phyloP scores from a whole-genome alignment of 1,139 yeast species.

The Debaryomyces udenii region DNA sequence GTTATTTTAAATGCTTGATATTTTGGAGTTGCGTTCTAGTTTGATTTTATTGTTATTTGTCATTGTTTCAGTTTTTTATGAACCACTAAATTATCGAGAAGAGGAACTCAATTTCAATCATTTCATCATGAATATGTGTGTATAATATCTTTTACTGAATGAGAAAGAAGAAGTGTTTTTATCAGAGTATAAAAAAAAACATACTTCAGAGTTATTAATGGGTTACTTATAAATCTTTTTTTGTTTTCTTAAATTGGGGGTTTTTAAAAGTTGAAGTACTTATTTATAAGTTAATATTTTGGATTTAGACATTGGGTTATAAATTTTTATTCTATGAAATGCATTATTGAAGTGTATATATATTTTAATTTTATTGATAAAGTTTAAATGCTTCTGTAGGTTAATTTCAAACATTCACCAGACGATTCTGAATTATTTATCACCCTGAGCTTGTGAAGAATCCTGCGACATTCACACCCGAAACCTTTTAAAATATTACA shows the following conservation, averaged over 20 bases:
- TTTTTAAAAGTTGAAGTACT: slow-evolving; percentile 23
- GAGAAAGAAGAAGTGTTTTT: slow-evolving; percentile 6
- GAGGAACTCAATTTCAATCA: slow-evolving; percentile 9
- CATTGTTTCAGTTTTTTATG: slow-evolving; percentile 4
- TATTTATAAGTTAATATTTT: slow-evolving; percentile 21
- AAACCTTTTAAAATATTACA: too few relatives aligned
- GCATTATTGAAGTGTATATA: slow-evolving; percentile 29
- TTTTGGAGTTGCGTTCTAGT: slow-evolving; percentile 12
- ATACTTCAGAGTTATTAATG: slow-evolving; percentile 33
- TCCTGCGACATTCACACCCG: too few relatives aligned
- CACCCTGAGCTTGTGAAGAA: too few relatives aligned
- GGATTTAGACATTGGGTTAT: slow-evolving; percentile 48
- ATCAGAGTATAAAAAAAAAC: slow-evolving; percentile 16
- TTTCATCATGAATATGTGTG: slow-evolving; percentile 9
- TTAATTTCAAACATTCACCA: neutral
- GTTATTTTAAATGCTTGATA: slow-evolving; percentile 16
- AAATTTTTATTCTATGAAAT: slow-evolving; percentile 23
- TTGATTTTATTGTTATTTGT: slow-evolving; percentile 8
- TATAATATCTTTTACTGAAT: slow-evolving; percentile 9
- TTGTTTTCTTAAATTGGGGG: slow-evolving; percentile 27
- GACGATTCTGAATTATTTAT: too few relatives aligned
- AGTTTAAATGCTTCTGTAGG: neutral
- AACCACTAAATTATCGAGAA: slow-evolving; percentile 9
- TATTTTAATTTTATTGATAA: slow-evolving; percentile 9
- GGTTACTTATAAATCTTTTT: slow-evolving; percentile 31